Base-by-base conservation (phyloP, 176 grass and related monocot species). In the Pontederia paniculata region DNA sequence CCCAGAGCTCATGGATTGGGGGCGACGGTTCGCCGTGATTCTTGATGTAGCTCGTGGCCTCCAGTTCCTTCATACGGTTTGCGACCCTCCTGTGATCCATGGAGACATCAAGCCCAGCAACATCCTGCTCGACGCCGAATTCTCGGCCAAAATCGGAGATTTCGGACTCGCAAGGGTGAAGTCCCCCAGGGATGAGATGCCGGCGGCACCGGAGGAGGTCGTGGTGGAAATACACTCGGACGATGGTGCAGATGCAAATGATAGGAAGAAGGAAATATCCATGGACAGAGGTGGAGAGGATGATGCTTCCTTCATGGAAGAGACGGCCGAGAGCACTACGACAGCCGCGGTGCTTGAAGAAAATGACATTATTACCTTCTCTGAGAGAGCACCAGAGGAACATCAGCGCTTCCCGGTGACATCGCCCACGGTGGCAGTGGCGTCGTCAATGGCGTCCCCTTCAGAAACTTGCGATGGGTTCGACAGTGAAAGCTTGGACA, bases 101-200 rank as follows among this genome's bases (percentile, higher is more conserved):
- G 93, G 93, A 9, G 93, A 98, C 22, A 80, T 98, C 21, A 98
- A 98, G 54, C 93, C 93, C 1, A 98, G 93, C 80, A 98, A 98
- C 70, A 84, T 98, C 51, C 53, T 98, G 73, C 75, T 98, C 51
- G 93, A 98, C 54, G 62, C 57, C 16, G 44, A 73, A 42, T 74
- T 91, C 66, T 77, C 76, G 8, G 86, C 93, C 17, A 85, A 75
- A 71, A 82, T 98, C 37, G 79, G 83, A 23, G 93, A 98, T 72
- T 98, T 98, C 14, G 93, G 93, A 4, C 93, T 98, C 19, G 86
- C 93, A 0, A 71, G 70, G 17, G 56, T 84, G 57, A 88, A 63
- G 62, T 84, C 82, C 42, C 63, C 73, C 54, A 62, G 17, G 8
- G 79, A 73, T 51, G 20, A 74, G 10, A 66, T 76, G 22, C 45